Evolutionary conservation across 495 filamentous ascomycete species (phyloP).

Genomic region (Pyrenula massariospora): DNA sequence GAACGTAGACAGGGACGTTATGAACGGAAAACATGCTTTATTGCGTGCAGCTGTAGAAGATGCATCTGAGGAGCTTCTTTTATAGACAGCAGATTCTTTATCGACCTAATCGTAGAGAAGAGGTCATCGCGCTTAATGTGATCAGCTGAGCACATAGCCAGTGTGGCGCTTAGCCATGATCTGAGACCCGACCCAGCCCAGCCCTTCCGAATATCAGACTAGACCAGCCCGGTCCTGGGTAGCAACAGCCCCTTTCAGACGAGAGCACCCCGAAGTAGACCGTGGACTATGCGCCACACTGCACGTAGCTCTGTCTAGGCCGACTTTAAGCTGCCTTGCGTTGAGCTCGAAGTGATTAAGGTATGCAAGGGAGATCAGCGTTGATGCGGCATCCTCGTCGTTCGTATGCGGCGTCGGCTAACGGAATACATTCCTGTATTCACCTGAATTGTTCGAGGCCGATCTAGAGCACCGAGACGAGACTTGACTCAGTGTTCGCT

Average conservation of each 20-base stretch:
- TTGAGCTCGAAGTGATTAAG: background rate
- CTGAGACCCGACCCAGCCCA: too few relatives aligned
- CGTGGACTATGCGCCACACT: too few relatives aligned
- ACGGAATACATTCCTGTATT: background rate
- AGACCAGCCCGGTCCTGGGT: too few relatives aligned
- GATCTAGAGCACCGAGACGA: background rate
- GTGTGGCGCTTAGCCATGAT: too few relatives aligned
- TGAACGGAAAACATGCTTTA: background rate
- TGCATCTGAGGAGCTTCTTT: background rate
- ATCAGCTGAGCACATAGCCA: background rate
- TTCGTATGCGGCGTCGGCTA: background rate
- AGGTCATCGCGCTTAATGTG: background rate
- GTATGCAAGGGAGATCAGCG: background rate
- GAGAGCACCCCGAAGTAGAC: too few relatives aligned
- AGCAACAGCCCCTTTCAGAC: too few relatives aligned
- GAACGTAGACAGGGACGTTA: background rate
- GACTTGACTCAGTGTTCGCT: background rate
- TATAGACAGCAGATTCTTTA: background rate
- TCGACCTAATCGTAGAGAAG: background rate
- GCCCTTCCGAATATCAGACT: too few relatives aligned
- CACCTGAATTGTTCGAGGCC: background rate
- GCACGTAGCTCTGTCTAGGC: background rate
- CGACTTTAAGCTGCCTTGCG: background rate
- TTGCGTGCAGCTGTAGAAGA: background rate
- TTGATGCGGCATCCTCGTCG: background rate